Conservation (phyloP, 345 rosid genomes). For the Hirschfeldia incana region DNA sequence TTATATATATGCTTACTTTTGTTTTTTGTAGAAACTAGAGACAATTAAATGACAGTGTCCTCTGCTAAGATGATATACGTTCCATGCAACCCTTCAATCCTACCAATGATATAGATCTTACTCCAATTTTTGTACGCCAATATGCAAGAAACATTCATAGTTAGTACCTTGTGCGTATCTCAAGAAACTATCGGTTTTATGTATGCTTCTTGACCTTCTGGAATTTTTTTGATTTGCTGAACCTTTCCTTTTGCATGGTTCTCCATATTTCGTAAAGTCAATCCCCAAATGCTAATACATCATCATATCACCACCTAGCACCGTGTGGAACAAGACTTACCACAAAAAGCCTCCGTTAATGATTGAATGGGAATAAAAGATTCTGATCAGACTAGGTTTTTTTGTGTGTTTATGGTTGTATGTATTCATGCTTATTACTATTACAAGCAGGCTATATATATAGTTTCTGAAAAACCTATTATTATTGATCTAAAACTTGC, state of each 20-base stretch:
- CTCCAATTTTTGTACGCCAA: background rate
- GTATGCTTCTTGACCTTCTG: background rate
- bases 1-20: too few relatives aligned
- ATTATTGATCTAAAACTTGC: background rate
- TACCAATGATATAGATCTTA: background rate
- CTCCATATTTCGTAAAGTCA: background rate
- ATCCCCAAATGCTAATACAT: background rate
- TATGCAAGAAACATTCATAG: background rate
- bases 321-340: background rate
- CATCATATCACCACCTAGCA: background rate
- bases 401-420: too few relatives aligned
- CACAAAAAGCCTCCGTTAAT: too few relatives aligned
- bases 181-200: background rate
- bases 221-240: background rate
- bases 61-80: background rate
- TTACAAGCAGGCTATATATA: too few relatives aligned
- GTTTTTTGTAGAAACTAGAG: too few relatives aligned
- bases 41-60: too few relatives aligned
- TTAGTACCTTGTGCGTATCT: background rate
- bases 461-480: too few relatives aligned
- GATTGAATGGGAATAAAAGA: too few relatives aligned
- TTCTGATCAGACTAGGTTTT: too few relatives aligned
- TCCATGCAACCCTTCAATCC: background rate
- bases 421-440: too few relatives aligned
- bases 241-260: background rate